Percentiles rank a stretch among this genome's conserved stretches.
These are phyloP conservation scores for Tetrapisispora pingtungensis DNA, from an alignment of 805 yeast genomes.

Conservation along the genomic window DNA sequence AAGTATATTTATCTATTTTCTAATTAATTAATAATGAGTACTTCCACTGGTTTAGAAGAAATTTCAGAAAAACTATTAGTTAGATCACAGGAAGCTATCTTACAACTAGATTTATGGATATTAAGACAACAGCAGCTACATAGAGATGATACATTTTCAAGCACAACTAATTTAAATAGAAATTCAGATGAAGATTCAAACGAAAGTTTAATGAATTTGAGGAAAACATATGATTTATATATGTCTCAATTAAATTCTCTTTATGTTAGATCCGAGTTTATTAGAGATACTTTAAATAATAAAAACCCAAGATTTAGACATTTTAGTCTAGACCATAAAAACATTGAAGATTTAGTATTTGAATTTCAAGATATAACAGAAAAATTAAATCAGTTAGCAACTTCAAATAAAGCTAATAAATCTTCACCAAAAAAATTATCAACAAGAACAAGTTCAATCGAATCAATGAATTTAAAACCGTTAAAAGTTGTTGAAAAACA, in stretches of 20 bases:
- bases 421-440: conserved; percentile 5
- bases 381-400: conserved; percentile 19
- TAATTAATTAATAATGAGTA: neutral
- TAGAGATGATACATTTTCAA: neutral
- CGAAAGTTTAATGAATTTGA: conserved; percentile 4
- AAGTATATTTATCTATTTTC: neutral
- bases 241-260: conserved; percentile 23
- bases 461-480: conserved; percentile 20
- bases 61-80: conserved; percentile 19
- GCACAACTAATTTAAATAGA: too few species aligned
- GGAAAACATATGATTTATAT: conserved; percentile 14
- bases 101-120: conserved; percentile 24
- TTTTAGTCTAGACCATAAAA: conserved; percentile 2
- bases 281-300: conserved; percentile 13
- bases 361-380: conserved; percentile 21
- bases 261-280: conserved; percentile 17
- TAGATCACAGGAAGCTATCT: conserved; percentile 25
- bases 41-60: conserved; percentile 9
- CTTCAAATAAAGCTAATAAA: conserved; percentile 2
- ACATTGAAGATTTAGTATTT: conserved; percentile 17
- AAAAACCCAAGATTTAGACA: neutral
- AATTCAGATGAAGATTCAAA: neutral
- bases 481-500: conserved; percentile 19
- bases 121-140: conserved; percentile 13
- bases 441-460: conserved; percentile 5